These are phyloP conservation scores for Clitopilus hobsonii DNA, from an alignment of 768 basidiomycete species.

Conservation along the genomic window DNA sequence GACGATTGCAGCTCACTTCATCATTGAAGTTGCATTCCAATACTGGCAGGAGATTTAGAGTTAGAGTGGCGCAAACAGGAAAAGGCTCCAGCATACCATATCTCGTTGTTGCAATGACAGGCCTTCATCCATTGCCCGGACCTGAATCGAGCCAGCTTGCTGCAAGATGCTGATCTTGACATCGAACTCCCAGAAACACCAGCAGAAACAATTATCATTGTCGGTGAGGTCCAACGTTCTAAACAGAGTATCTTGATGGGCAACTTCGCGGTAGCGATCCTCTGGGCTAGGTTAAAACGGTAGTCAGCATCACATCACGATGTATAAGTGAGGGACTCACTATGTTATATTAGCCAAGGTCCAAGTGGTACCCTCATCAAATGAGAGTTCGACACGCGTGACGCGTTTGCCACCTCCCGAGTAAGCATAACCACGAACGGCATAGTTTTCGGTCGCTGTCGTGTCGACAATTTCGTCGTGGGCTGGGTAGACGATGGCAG, in stretches of 20 bases:
- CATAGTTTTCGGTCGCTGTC: conserved; percentile 24
- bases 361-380: conserved; percentile 52
- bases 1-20: conserved; percentile 38
- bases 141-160: conserved; percentile 32
- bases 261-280: conserved; percentile 38
- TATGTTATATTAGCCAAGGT: conserved; percentile 31
- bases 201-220: conserved; percentile 51
- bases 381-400: conserved; percentile 51
- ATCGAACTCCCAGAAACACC: conserved; percentile 54
- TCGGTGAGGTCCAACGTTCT: conserved; percentile 45
- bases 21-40: conserved; percentile 57
- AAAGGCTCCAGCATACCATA: conserved; percentile 24
- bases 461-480: conserved; percentile 42
- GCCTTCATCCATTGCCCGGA: conserved; percentile 53
- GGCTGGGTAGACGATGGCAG: conserved; percentile 49
- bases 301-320: too few species aligned
- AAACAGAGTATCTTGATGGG: conserved; percentile 34
- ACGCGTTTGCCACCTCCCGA: conserved; percentile 56
- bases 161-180: conserved; percentile 29
- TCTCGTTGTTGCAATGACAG: conserved; percentile 45
- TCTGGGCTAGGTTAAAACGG: conserved; percentile 29
- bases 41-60: conserved; percentile 16
- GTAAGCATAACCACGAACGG: conserved; percentile 55
- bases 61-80: not conserved
- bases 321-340: not conserved